Evolutionary conservation across 495 filamentous ascomycete genomes (phyloP).

Genomic region (Cercophora samala): DNA sequence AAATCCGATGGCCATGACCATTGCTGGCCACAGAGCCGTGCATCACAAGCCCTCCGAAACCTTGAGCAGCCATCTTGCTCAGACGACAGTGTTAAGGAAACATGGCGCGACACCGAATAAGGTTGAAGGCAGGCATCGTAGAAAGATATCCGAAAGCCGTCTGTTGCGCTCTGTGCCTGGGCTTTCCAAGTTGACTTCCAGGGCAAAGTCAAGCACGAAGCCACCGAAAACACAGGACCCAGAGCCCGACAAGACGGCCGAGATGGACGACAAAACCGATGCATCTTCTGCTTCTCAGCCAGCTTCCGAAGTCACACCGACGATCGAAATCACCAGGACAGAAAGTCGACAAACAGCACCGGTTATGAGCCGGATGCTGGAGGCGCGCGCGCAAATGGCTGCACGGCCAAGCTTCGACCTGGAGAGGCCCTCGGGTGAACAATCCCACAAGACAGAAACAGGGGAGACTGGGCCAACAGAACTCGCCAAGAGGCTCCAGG

Average conservation of each 20-base stretch:
- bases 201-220: conserved; percentile 33
- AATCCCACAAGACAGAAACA: conserved; percentile 27
- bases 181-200: conserved; percentile 38
- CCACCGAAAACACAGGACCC: conserved; percentile 31
- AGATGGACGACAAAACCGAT: conserved; percentile 10
- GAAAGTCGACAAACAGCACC: conserved; percentile 52
- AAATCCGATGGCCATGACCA: conserved; percentile 31
- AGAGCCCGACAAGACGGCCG: conserved; percentile 22
- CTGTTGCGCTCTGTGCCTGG: conserved; percentile 58
- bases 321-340: conserved; percentile 34
- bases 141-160: conserved; percentile 59
- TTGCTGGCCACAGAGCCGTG: conserved; percentile 22
- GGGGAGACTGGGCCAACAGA: conserved; percentile 41
- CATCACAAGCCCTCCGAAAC: conserved; percentile 12
- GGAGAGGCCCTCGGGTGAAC: conserved; percentile 38
- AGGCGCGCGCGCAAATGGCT: conserved; percentile 68
- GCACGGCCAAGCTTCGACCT: conserved; percentile 53
- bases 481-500: conserved; percentile 68
- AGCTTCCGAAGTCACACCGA: conserved; percentile 20
- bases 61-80: conserved; percentile 28
- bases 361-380: conserved; percentile 76
- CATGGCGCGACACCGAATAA: conserved; percentile 25
- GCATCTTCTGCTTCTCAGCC: conserved; percentile 2
- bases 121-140: conserved; percentile 44
- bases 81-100: conserved; percentile 38